Conservation (phyloP, 2,329 filamentous ascomycete genomes). For the Pseudogymnoascus sp. region DNA sequence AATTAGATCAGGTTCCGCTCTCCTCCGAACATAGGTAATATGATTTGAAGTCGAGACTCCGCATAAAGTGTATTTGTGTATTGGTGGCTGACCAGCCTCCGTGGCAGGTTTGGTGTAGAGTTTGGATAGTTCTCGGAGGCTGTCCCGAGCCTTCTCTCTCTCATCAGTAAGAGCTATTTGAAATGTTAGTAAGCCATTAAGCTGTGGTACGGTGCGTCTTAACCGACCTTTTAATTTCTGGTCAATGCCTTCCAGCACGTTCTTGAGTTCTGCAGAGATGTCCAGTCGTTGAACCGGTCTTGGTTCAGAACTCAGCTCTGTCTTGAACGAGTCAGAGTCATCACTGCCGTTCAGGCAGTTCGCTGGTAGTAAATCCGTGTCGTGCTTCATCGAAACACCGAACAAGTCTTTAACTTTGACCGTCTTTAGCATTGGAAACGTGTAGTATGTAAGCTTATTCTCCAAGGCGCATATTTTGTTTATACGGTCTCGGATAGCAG, state of each 20-base stretch:
- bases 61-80: constrained; percentile 39
- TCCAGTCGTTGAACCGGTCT: constrained; percentile 11
- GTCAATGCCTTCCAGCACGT: constrained; percentile 25
- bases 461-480: constrained; percentile 20
- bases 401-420: constrained; percentile 26
- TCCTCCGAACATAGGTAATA: constrained; percentile 42
- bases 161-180: constrained; percentile 22
- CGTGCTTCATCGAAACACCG: constrained; percentile 23
- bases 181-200: constrained; percentile 15
- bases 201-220: background rate
- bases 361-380: constrained; percentile 16
- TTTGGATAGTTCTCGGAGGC: constrained; percentile 31
- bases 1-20: constrained; percentile 34
- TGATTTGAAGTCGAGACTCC: constrained; percentile 41
- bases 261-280: constrained; percentile 22
- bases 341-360: constrained; percentile 11
- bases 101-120: constrained; percentile 28
- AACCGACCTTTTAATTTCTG: constrained; percentile 24
- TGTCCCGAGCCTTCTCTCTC: constrained; percentile 22
- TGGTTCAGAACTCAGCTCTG: constrained; percentile 6
- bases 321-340: constrained; percentile 11
- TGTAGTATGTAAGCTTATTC: constrained; percentile 20
- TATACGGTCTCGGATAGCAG: constrained; percentile 22
- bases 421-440: constrained; percentile 16
- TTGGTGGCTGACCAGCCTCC: constrained; percentile 17